Conservation (phyloP, 23 red algal genomes). For the Gracilaria gracilis region DNA sequence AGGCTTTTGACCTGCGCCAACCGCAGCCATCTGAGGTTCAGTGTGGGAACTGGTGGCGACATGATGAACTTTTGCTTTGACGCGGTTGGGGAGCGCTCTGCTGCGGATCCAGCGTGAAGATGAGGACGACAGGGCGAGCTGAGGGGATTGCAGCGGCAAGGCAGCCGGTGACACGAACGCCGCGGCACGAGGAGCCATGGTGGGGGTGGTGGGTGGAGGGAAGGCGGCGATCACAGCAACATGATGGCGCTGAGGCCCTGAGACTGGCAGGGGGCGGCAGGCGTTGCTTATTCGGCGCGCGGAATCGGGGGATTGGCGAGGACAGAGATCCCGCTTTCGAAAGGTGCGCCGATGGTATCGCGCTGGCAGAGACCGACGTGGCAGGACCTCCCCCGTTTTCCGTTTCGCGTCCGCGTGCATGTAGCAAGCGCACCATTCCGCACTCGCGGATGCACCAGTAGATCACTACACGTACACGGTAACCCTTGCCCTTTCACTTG, state of each 20-base stretch:
- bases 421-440: background rate
- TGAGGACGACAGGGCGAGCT: background rate
- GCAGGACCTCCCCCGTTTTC: background rate
- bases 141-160: background rate
- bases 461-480: too few species aligned
- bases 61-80: background rate
- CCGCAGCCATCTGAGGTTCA: constrained; percentile 38
- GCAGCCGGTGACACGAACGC: constrained; percentile 13
- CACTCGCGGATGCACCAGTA: background rate
- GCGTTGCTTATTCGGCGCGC: background rate
- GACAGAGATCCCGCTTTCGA: background rate
- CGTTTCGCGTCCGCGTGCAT: background rate
- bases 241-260: too few species aligned
- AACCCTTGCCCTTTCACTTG: background rate
- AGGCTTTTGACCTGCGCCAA: constrained; percentile 36
- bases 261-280: background rate
- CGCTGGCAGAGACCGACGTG: background rate
- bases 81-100: background rate
- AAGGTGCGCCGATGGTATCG: background rate
- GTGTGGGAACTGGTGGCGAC: background rate
- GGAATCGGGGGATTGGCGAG: background rate
- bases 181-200: background rate
- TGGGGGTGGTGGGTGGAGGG: background rate
- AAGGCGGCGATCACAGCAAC: background rate
- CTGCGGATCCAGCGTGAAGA: background rate